Conservation (phyloP, 768 basidiomycete species). For the Kwoniella botswanensis region DNA sequence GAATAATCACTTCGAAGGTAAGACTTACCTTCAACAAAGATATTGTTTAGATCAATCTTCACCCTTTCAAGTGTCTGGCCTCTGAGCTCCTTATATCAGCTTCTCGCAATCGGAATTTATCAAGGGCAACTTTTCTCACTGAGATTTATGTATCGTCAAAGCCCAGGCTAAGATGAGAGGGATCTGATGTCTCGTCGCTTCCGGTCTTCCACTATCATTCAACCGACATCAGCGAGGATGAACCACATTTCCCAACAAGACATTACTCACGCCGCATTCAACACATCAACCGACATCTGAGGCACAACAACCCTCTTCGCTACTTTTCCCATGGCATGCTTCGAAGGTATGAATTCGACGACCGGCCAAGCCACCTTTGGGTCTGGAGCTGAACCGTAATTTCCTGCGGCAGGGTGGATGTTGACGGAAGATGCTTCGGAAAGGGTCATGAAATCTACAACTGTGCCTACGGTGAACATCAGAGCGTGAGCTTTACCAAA, state of each 20-base stretch:
- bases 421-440: conserved; percentile 28
- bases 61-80: conserved; percentile 75
- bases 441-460: conserved; percentile 46
- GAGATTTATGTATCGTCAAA: conserved; percentile 30
- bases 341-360: conserved; percentile 33
- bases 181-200: conserved; percentile 62
- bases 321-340: conserved; percentile 24
- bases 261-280: conserved; percentile 37
- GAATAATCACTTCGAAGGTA: background rate
- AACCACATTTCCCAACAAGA: background rate
- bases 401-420: conserved; percentile 18
- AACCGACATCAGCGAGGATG: background rate
- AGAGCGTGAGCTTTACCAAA: background rate
- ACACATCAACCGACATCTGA: conserved; percentile 38
- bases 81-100: conserved; percentile 3
- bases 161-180: conserved; percentile 82
- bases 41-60: conserved; percentile 83
- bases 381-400: conserved; percentile 12
- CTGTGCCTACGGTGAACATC: conserved; percentile 20
- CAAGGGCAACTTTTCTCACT: conserved; percentile 3
- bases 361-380: conserved; percentile 38
- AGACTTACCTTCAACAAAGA: conserved; percentile 67
- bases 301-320: conserved; percentile 33
- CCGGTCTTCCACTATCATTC: conserved; percentile 22
- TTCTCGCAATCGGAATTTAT: no score